A percentile compares a stretch with the other conserved stretches of the same genome.
Evolutionary conservation across 2,329 filamentous ascomycete genomes (phyloP).

Genomic region (Paracoccidioides lutzii): DNA sequence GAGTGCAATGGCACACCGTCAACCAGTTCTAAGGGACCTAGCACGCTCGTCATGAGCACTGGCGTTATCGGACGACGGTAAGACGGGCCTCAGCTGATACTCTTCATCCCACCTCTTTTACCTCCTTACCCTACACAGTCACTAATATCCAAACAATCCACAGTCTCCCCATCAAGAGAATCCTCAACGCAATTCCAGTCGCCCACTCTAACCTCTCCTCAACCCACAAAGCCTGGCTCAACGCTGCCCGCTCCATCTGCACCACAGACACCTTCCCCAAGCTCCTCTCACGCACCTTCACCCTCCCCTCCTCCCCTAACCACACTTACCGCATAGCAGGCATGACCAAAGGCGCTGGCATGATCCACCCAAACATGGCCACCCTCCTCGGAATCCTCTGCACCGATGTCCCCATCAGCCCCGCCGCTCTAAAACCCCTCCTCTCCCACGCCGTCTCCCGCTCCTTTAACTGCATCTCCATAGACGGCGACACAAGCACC

Average conservation of each 20-base stretch:
- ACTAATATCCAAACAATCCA: conserved; percentile 1
- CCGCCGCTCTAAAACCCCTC: conserved; percentile 52
- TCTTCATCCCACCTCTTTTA: not conserved
- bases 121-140: not conserved
- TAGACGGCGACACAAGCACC: conserved; percentile 93
- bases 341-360: conserved; percentile 95
- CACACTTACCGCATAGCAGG: conserved; percentile 75
- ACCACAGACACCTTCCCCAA: conserved; percentile 99
- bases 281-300: conserved; percentile 73
- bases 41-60: conserved; percentile 94
- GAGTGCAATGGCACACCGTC: conserved; percentile 39
- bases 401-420: conserved; percentile 72
- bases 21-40: conserved; percentile 32
- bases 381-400: conserved; percentile 84
- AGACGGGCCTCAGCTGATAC: conserved; percentile 9
- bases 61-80: conserved; percentile 91
- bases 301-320: conserved; percentile 63
- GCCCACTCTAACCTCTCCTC: conserved; percentile 59
- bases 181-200: conserved; percentile 65
- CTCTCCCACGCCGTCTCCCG: conserved; percentile 63
- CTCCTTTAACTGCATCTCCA: conserved; percentile 93
- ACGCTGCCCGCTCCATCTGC: conserved; percentile 80
- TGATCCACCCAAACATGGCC: conserved; percentile 99
- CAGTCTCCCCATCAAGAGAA: conserved; percentile 81
- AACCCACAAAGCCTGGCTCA: conserved; percentile 75